These are phyloP conservation scores for Penicillium egyptiacum DNA, from an alignment of 495 filamentous ascomycete species.

Conservation along the genomic window DNA sequence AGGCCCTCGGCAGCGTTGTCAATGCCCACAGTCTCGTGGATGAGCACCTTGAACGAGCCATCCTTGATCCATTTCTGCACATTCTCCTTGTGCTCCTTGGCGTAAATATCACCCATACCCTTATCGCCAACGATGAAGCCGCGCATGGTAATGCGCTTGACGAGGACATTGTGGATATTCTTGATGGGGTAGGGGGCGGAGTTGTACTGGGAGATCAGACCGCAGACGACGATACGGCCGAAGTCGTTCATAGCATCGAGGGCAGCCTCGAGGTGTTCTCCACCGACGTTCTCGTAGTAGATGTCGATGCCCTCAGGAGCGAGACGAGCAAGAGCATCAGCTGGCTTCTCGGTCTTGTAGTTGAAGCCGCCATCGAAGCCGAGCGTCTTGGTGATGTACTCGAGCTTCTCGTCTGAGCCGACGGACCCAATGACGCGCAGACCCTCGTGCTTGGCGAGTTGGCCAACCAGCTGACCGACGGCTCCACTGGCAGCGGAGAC, in stretches of 20 bases:
- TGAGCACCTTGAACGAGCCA: slow-evolving; percentile 72
- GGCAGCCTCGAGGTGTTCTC: slow-evolving; percentile 79
- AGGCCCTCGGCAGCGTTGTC: slow-evolving; percentile 80
- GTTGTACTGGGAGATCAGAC: slow-evolving; percentile 83
- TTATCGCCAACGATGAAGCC: slow-evolving; percentile 76
- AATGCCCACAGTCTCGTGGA: slow-evolving; percentile 72
- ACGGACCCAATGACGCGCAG: slow-evolving; percentile 79
- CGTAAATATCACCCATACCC: slow-evolving; percentile 69
- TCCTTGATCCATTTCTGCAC: slow-evolving; percentile 83
- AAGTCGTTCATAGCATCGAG: slow-evolving; percentile 65
- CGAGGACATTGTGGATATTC: slow-evolving; percentile 57
- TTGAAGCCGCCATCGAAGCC: slow-evolving; percentile 73
- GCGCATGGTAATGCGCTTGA: slow-evolving; percentile 60
- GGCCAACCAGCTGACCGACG: slow-evolving; percentile 81
- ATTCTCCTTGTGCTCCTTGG: slow-evolving; percentile 75
- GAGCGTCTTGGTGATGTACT: slow-evolving; percentile 64
- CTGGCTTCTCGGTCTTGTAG: slow-evolving; percentile 71
- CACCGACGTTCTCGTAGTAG: slow-evolving; percentile 95
- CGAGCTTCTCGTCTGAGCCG: slow-evolving; percentile 66
- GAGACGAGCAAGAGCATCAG: slow-evolving; percentile 68
- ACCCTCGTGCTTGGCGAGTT: slow-evolving; percentile 84
- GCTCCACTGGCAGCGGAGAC: slow-evolving; percentile 80
- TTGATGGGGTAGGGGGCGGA: slow-evolving; percentile 62
- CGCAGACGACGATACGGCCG: slow-evolving; percentile 70
- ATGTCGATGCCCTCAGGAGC: slow-evolving; percentile 87